Conservation (phyloP, 352 stramenopile genomes). For the Aphanomyces astaci region DNA sequence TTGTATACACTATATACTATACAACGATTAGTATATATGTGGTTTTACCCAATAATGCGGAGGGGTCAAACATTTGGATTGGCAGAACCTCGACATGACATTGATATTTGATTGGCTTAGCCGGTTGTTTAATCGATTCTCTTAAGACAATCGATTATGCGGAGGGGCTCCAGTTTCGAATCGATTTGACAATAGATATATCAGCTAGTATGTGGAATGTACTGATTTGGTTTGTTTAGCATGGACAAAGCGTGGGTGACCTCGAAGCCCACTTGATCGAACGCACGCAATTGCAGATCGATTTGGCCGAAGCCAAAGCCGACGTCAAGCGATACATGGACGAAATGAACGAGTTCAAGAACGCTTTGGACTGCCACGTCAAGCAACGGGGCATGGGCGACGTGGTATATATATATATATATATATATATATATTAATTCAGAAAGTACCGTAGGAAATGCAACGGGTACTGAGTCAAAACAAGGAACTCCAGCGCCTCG, state of each 20-base stretch:
- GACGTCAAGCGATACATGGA: constrained; percentile 17
- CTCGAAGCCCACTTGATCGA: constrained; percentile 10
- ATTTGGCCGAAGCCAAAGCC: constrained; percentile 11
- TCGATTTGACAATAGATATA: too few species aligned
- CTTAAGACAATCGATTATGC: too few species aligned
- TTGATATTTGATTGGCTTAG: too few species aligned
- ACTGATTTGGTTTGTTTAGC: not conserved
- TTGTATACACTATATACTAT: too few species aligned
- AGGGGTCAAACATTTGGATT: too few species aligned
- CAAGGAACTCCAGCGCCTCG: constrained; percentile 15
- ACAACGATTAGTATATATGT: too few species aligned
- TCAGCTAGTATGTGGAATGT: too few species aligned
- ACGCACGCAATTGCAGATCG: constrained; percentile 3
- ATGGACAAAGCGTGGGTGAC: not conserved
- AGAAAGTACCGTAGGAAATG: not conserved
- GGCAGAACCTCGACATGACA: too few species aligned
- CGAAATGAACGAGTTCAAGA: constrained; percentile 14
- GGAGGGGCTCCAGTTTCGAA: too few species aligned
- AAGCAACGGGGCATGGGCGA: constrained; percentile 13
- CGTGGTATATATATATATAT: not conserved
- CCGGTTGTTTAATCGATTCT: too few species aligned
- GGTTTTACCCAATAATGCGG: too few species aligned
- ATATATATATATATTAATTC: not conserved
- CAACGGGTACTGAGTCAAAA: constrained; percentile 9
- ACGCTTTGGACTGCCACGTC: constrained; percentile 7